phyloP scores from a whole-genome alignment of 345 rosid genomes.

The Odontarrhena argentea region DNA sequence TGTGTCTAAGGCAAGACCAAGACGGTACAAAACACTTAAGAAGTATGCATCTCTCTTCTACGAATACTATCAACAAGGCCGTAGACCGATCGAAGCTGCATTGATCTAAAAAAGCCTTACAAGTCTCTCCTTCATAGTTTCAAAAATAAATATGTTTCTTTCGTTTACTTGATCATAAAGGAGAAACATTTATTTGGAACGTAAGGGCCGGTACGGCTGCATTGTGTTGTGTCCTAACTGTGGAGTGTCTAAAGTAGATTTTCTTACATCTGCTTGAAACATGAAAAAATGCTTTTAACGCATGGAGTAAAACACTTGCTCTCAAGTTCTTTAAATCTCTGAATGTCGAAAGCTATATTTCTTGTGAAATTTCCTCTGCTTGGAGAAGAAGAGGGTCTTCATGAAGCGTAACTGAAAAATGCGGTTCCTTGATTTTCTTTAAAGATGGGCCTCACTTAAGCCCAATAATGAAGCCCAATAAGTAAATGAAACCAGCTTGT shows the following conservation, averaged over 20 bases:
- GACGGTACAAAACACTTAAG: constrained; percentile 48
- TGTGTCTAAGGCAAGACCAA: constrained; percentile 42
- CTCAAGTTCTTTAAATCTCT: neutral
- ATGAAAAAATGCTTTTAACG: too few species aligned
- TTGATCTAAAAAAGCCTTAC: neutral
- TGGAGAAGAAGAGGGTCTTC: neutral
- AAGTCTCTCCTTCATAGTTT: neutral
- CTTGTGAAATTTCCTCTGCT: neutral
- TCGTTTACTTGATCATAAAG: too few species aligned
- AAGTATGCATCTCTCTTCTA: constrained; percentile 10
- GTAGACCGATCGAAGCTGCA: neutral
- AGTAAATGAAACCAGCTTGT: too few species aligned
- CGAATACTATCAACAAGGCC: neutral
- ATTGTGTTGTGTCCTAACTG: too few species aligned
- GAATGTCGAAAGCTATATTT: neutral
- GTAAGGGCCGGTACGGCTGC: too few species aligned
- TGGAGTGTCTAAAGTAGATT: too few species aligned
- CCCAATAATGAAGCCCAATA: too few species aligned
- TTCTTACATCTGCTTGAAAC: too few species aligned
- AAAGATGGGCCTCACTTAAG: too few species aligned
- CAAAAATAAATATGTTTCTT: neutral
- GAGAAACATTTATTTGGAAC: too few species aligned
- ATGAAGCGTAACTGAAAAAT: too few species aligned
- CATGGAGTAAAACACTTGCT: neutral
- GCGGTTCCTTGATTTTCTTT: too few species aligned